phyloP scores from a whole-genome alignment of 2,329 filamentous ascomycete genomes.

The Paraphoma sp. region DNA sequence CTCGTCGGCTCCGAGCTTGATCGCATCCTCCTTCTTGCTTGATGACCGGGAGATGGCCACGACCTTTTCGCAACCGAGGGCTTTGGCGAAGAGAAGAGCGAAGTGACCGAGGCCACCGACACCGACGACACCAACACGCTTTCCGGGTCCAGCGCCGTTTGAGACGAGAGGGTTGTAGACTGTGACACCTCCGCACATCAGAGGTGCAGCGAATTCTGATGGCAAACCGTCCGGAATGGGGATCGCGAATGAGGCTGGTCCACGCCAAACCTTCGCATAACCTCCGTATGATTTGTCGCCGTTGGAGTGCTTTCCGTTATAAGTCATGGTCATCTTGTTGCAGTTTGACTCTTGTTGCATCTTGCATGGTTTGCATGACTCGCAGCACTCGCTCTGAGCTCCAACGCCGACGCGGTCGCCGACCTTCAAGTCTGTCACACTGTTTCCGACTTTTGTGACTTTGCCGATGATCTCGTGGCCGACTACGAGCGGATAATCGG shows the following conservation, averaged over 20 bases:
- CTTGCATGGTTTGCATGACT: conserved; percentile 57
- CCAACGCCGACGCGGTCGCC: conserved; percentile 67
- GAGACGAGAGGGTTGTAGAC: conserved; percentile 78
- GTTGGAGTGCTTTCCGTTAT: conserved; percentile 55
- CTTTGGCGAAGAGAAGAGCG: conserved; percentile 72
- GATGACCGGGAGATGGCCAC: conserved; percentile 69
- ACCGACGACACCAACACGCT: conserved; percentile 77
- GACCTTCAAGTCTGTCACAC: conserved; percentile 60
- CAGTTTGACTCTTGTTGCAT: conserved; percentile 53
- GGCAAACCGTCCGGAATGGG: conserved; percentile 78
- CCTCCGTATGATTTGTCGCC: conserved; percentile 71
- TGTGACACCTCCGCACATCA: conserved; percentile 85
- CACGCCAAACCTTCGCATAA: conserved; percentile 69
- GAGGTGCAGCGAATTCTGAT: conserved; percentile 69
- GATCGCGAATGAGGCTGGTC: conserved; percentile 75
- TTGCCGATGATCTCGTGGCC: conserved; percentile 52
- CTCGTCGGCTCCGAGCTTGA: conserved; percentile 65
- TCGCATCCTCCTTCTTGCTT: conserved; percentile 66
- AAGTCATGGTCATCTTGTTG: conserved; percentile 54
- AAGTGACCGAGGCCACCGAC: conserved; percentile 78
- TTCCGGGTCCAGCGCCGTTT: conserved; percentile 77
- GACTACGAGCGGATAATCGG: conserved; percentile 55
- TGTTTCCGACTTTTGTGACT: conserved; percentile 47
- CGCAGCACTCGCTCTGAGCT: conserved; percentile 56
- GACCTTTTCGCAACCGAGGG: conserved; percentile 71